Conservation (phyloP, 2,329 filamentous ascomycete species). For the Colletotrichum horii region DNA sequence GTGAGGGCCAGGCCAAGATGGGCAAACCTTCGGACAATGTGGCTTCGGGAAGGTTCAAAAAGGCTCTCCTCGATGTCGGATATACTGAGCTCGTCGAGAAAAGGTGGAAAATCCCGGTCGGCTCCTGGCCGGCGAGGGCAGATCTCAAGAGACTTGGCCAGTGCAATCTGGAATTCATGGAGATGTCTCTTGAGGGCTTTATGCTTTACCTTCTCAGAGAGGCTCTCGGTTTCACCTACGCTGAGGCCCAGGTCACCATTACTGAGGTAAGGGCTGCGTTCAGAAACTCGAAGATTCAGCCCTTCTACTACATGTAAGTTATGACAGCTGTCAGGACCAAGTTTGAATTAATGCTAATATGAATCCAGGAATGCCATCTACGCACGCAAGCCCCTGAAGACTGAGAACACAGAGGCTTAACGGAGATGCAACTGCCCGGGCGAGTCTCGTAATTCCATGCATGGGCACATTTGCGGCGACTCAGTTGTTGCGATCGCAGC, state of each 20-base stretch:
- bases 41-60: conserved; percentile 21
- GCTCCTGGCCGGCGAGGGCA: conserved; percentile 16
- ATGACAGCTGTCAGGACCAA: too few relatives aligned
- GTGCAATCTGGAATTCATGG: conserved; percentile 27
- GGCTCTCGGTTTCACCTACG: conserved; percentile 29
- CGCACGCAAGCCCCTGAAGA: neutral
- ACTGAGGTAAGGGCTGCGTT: conserved; percentile 23
- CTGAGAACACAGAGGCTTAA: neutral
- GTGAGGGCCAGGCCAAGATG: conserved; percentile 31
- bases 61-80: conserved; percentile 25
- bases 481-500: too few relatives aligned
- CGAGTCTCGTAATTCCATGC: too few relatives aligned
- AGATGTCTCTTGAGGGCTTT: conserved; percentile 32
- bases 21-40: conserved; percentile 32
- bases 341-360: neutral
- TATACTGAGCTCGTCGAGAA: conserved; percentile 23
- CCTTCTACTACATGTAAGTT: conserved; percentile 2
- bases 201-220: conserved; percentile 30
- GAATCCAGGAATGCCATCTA: neutral
- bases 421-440: too few relatives aligned
- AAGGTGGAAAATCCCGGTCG: conserved; percentile 21
- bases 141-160: conserved; percentile 16
- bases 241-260: conserved; percentile 28
- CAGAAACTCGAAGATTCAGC: neutral
- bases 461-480: too few relatives aligned